Evolutionary conservation across 176 grass and related monocot genomes (phyloP).

Genomic region (Avena sativa): DNA sequence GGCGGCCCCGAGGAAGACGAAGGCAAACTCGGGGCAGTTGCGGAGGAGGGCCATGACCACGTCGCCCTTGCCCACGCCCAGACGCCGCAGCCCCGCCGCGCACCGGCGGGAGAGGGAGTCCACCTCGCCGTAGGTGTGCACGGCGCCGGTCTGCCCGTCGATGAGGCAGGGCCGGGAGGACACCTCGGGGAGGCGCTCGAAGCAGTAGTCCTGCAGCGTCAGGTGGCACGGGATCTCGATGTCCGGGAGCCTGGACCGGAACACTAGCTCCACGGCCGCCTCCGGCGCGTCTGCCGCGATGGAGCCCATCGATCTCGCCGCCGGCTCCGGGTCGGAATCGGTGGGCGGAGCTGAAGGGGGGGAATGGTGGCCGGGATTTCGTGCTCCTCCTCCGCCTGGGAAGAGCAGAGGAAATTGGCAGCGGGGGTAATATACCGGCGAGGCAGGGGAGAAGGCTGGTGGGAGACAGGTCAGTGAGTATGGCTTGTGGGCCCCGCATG

Average conservation of each 20-base stretch:
- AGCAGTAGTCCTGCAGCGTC: constrained; percentile 88
- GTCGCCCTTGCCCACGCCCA: constrained; percentile 62
- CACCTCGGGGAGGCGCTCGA: constrained; percentile 46
- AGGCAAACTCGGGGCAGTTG: constrained; percentile 86
- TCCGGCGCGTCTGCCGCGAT: constrained; percentile 26
- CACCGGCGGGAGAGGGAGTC: constrained; percentile 43
- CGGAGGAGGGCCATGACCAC: constrained; percentile 81
- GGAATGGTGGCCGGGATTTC: constrained; percentile 39
- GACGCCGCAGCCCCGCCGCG: constrained; percentile 56
- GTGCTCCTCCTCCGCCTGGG: not conserved
- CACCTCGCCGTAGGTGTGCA: constrained; percentile 73
- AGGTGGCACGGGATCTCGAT: constrained; percentile 79
- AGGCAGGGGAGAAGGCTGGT: constrained; percentile 37
- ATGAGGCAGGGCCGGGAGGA: constrained; percentile 69
- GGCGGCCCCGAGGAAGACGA: constrained; percentile 80
- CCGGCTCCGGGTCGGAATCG: not conserved
- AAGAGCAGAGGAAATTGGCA: not conserved
- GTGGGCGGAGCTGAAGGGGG: not conserved
- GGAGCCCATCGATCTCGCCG: constrained; percentile 60
- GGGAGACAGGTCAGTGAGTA: not conserved
- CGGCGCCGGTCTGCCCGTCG: constrained; percentile 60
- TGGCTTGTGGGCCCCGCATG: not conserved
- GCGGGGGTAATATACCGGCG: constrained; percentile 48
- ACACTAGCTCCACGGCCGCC: constrained; percentile 40
- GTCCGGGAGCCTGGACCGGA: constrained; percentile 87